Conservation (phyloP, 805 yeast species). For the Zygotorulaspora chibaensis region DNA sequence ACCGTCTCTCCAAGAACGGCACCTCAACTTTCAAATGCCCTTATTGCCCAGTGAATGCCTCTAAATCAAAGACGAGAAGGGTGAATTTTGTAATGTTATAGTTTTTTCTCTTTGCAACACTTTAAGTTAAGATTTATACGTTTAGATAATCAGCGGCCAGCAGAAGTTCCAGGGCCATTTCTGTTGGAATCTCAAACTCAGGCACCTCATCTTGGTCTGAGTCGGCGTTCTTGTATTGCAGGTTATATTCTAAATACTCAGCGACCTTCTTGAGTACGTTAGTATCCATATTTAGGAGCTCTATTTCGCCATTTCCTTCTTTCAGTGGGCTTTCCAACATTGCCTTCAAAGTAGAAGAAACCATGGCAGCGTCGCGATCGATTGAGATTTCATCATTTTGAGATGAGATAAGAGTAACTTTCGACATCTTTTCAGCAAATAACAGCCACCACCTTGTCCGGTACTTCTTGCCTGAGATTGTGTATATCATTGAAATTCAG, state of each 20-base stretch:
- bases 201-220: constrained; percentile 55
- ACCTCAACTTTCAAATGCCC: constrained; percentile 61
- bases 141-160: constrained; percentile 81
- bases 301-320: constrained; percentile 56
- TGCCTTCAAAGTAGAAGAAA: constrained; percentile 59
- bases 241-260: constrained; percentile 76
- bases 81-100: constrained; percentile 40
- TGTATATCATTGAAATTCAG: too few relatives aligned
- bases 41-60: constrained; percentile 55
- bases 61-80: constrained; percentile 41
- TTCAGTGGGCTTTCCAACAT: constrained; percentile 54
- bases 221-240: constrained; percentile 57
- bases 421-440: constrained; percentile 18
- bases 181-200: constrained; percentile 88
- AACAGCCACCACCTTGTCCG: neutral
- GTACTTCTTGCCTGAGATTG: too few relatives aligned
- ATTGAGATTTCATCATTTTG: constrained; percentile 64
- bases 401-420: constrained; percentile 65
- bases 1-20: constrained; percentile 41
- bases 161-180: constrained; percentile 82
- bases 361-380: constrained; percentile 68
- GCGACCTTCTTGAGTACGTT: constrained; percentile 71
- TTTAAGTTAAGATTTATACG: constrained; percentile 14
- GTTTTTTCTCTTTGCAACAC: neutral
- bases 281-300: constrained; percentile 60